Base-by-base conservation (phyloP, 495 filamentous ascomycete genomes). In the Pyrenopolyporus hunteri region DNA sequence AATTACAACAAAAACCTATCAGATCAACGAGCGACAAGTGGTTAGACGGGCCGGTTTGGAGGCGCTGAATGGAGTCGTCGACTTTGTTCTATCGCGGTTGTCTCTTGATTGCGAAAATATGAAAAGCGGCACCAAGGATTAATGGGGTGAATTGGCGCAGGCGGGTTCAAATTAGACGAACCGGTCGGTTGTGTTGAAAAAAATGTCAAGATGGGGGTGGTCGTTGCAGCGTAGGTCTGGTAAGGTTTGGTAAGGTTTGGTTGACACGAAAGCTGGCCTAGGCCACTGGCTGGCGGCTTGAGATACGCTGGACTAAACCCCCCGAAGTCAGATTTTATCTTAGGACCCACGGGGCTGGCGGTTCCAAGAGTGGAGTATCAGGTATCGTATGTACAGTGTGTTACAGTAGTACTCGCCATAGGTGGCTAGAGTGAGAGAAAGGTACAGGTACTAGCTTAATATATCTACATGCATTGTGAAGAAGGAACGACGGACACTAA, bases 181-280 rank as follows among this genome's bases (percentile, higher is more conserved):
- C 56, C 45, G 57, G 39, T 66, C 57, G 47, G 39, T 66, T 60
- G 47, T 65, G 57, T 52, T 53, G 53, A 56, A 57, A 57, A 66
- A 55, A 64, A 57, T 37, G 48, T 56, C 56, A 55, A 65, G 45
- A 65, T 60, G 35, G 50, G 46, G 47, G 14, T 37, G 46, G 40
- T 40, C 45, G 20, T n/a, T 46, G 40, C 47, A 59, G 37, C 13
- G 47, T 44, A 26, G 20, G n/a, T 26, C 25, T 46, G 16, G 29
- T 40, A 47, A 54, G 16, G 49, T 26, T 44, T 46, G 16, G 29
- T 40, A 47, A 54, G 16, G 49, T 54, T 61, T 65, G 44, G 50
- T 56, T 54, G 35, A 66, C 57, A 60, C 50, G 63, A 59, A 45
- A 66, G 54, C 50, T 56, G 56, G 26, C 16, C 25, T 52, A 33